These are phyloP conservation scores for Fraxinus angustifolia DNA, from an alignment of 305 asterid species.

Conservation along the genomic window DNA sequence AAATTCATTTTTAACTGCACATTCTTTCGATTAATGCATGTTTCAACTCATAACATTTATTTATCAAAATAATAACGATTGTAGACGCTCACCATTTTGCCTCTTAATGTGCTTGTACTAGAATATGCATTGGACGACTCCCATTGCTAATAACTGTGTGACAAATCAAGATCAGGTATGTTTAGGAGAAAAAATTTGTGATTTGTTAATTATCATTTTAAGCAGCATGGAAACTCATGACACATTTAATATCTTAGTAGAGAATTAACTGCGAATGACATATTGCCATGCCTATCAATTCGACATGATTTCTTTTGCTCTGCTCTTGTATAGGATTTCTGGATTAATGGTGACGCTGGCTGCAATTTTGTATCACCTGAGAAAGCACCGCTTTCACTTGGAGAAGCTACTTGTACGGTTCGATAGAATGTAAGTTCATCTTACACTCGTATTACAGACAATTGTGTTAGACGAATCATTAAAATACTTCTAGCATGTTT, in stretches of 20 bases:
- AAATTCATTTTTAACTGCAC: too few species aligned
- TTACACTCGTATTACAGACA: not conserved
- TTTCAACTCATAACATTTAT: not conserved
- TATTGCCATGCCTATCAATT: not conserved
- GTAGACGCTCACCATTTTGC: not conserved
- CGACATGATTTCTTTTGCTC: not conserved
- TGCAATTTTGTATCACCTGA: constrained; percentile 46
- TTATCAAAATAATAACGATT: not conserved
- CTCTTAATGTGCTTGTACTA: not conserved
- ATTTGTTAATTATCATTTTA: not conserved
- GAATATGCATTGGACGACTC: not conserved
- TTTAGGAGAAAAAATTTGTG: not conserved
- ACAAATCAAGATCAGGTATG: not conserved
- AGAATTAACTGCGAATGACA: not conserved
- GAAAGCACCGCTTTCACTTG: constrained; percentile 61
- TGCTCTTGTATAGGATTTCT: constrained; percentile 46
- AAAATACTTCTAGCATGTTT: not conserved
- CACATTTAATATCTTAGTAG: not conserved
- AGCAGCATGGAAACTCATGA: not conserved
- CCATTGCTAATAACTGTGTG: not conserved
- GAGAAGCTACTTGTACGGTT: constrained; percentile 40
- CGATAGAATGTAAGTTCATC: constrained; percentile 16
- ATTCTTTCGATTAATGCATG: not conserved
- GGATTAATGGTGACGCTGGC: constrained; percentile 68
- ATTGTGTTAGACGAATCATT: not conserved